Base-by-base conservation (phyloP, 78 protist genomes). In the slime mould (Dictyostelium discoideum) region DNA sequence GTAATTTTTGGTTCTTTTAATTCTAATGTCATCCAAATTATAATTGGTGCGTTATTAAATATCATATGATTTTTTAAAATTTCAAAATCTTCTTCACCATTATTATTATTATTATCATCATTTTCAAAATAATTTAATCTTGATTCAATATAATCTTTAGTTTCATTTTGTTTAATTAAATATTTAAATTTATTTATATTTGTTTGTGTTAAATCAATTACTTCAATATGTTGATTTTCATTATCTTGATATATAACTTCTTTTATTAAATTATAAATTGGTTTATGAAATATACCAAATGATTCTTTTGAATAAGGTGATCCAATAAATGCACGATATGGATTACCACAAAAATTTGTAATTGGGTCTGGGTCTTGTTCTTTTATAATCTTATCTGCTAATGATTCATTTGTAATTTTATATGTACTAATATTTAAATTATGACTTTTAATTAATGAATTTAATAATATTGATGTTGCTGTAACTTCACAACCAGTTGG, bases 401-500 rank as follows among this genome's bases (percentile, higher is more conserved):
- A 48, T 26, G 37, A 18, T 42, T 87, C 86, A 60, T 86, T 86
- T n/a, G 20, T 69, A 9, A 63, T 26, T n/a, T n/a, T 50, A 20
- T 60, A 46, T 6, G 3, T 46, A 18, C 32, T n/a, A 10, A 44
- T 42, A 67, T 67, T 7, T 44, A 54, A 76, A 24, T 9, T 10
- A 74, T 74, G 81, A 6, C 11, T 39, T 13, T 74, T 16, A 11
- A 37, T 13, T 1, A 77, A 39, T 42, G 48, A n/a, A 20, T 63
- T 63, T 29, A 90, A 42, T 20, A 90, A 69, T 16, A 90, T 90
- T n/a, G 89, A 82, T 8, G 85, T 26, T 29, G 88, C 37, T 20
- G 95, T 90, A 7, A 90, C 95, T 32, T 90, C 95, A 90, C 95
- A 90, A 44, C 95, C 95, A 18, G 95, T 90, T 20, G 95, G 95